Base-by-base conservation (phyloP, 1,284 basidiomycete genomes). In the Peniophora sp. region DNA sequence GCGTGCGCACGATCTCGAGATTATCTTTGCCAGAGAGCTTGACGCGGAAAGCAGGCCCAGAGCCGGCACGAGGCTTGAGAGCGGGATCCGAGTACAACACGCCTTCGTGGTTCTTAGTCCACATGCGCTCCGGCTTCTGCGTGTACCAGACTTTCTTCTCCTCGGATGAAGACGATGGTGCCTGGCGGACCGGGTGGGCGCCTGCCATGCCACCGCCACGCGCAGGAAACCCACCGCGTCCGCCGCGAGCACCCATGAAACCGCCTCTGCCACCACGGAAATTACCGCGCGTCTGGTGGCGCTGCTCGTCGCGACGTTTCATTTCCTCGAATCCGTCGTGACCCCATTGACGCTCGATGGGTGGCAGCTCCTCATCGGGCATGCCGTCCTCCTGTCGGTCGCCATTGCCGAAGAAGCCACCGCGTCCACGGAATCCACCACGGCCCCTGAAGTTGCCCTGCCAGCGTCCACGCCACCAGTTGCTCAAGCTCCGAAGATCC, bases 251-350 rank as follows among this genome's bases (percentile, higher is more conserved):
- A 55, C 57, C 52, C 48, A 63, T 55, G 50, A 69, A 69, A 16
- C 71, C 72, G 53, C 70, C 73, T 41, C 69, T 62, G 20, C 75
- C 70, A 35, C 54, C 61, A 34, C 69, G 71, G 58, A 64, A 59
- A 10, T 50, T 53, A 39, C 45, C 54, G 35, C 52, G 60, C 36
- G 65, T 62, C 39, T 70, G 72, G 24, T 38, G 24, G 38, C 75
- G 76, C 52, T 73, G 72, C 50, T 88, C 85, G 52, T 90, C 87
- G 56, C 75, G 75, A 51, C 74, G 74, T 66, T 79, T 86, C 79
- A 91, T 78, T 69, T 91, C 86, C 64, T 91, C 89, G 56, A 85
- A 92, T 2, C 89, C 87, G 61, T 90, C 88, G 61, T 91, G 89
- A 0, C 75, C 82, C 89, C 89, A 91, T 2, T 77, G 64, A 45